Base-by-base conservation (phyloP, 306 rosid genomes). In the Cicer arietinum region DNA sequence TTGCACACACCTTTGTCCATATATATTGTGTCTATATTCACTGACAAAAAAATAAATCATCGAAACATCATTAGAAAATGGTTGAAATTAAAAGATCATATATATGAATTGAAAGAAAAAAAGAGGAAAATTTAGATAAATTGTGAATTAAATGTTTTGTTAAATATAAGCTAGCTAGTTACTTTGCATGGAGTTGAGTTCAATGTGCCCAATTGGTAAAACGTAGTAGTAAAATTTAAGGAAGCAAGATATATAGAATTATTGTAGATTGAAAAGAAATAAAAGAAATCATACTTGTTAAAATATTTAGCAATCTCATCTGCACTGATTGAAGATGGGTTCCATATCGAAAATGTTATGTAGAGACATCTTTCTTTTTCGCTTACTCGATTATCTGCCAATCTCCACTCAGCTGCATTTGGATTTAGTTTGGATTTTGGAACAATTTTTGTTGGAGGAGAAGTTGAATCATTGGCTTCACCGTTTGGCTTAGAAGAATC, bases 281-380 rank as follows among this genome's bases (percentile, higher is more conserved):
- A 1, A 46, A 46, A 51, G 6, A 8, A 8, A 14, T 12, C 59
- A 46, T 74, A 88, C 92, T 45, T 16, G 2, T 65, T 71, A 69
- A 88, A 88, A 25, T 86, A 88, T 13, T 2, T 2, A 13, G 48
- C 8, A 0, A 88, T 77, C 30, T 80, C 86, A 5, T 3, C 2
- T 7, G 61, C 78, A 0, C 18, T 5, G 20, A 86, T 8, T 51
- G 25, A 22, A 22, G 57, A 22, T 7, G 90, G 85, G 20, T 17
- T 39, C 1, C 82, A 84, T 7, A 79, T 68, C 0, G 87, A 77
- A 67, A 88, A 88, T 0, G 92, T 88, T 6, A 88, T 20, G 39
- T 69, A 88, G 25, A 85, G 72, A 16, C 86, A 81, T 44, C 89
- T 70, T 0, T 83, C 77, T 2, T 71, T 81, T 52, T 81, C 82